These are phyloP conservation scores for Citeromyces nyonsensis DNA, from an alignment of 805 yeast species.

Conservation along the genomic window DNA sequence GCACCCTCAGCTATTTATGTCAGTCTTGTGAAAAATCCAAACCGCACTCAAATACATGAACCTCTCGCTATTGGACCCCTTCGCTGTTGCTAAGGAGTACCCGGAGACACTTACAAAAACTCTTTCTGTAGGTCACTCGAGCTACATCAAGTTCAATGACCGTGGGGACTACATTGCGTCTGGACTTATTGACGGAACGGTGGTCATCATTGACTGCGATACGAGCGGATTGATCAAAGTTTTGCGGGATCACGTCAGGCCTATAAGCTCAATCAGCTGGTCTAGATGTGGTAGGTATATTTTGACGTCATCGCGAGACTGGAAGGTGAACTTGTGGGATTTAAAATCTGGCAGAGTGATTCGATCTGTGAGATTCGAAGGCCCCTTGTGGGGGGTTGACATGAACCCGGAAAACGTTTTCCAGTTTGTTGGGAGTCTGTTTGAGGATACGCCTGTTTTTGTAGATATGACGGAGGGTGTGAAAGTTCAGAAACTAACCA, in stretches of 20 bases:
- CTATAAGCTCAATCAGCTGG: conserved; percentile 69
- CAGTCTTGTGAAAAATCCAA: not conserved
- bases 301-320: conserved; percentile 64
- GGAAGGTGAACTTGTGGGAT: conserved; percentile 78
- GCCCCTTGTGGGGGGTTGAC: conserved; percentile 61
- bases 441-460: conserved; percentile 43
- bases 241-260: conserved; percentile 50
- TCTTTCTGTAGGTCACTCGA: conserved; percentile 48
- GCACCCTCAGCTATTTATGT: not conserved
- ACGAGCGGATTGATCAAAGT: conserved; percentile 43
- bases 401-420: conserved; percentile 31
- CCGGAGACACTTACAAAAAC: conserved; percentile 76
- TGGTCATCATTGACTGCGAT: conserved; percentile 60
- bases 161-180: conserved; percentile 81
- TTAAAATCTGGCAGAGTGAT: conserved; percentile 24
- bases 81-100: conserved; percentile 79
- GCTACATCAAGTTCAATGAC: conserved; percentile 50
- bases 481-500: conserved; percentile 3
- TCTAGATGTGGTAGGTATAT: conserved; percentile 55
- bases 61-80: conserved; percentile 74
- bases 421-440: conserved; percentile 45
- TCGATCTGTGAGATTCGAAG: conserved; percentile 35
- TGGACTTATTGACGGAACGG: conserved; percentile 61
- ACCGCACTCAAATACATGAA: too few relatives aligned
- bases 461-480: conserved; percentile 19